These are phyloP conservation scores for Vitis hybrid DNA, from an alignment of 177 flowering plant species.

Conservation along the genomic window DNA sequence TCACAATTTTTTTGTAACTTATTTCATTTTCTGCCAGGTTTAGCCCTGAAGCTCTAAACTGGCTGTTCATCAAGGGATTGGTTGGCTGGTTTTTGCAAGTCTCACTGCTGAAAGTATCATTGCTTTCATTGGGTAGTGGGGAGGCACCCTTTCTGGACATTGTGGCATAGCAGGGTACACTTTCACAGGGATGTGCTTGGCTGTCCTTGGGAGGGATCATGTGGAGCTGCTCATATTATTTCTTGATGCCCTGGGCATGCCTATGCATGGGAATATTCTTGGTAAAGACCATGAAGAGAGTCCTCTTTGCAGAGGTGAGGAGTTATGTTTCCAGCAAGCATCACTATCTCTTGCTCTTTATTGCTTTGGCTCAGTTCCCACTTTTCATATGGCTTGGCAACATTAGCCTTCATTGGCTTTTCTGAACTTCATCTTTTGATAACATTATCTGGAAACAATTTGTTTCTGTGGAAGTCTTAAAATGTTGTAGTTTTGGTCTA, in stretches of 20 bases:
- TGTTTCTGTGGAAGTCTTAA: too few relatives aligned
- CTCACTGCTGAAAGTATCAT: background rate
- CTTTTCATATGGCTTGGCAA: slow-evolving; percentile 74
- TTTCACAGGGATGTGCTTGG: slow-evolving; percentile 60
- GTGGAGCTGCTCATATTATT: slow-evolving; percentile 53
- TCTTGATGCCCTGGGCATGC: slow-evolving; percentile 59
- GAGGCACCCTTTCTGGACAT: slow-evolving; percentile 72
- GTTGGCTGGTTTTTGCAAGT: too few relatives aligned
- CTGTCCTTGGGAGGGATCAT: slow-evolving; percentile 51
- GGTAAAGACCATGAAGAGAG: slow-evolving; percentile 86
- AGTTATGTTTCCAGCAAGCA: slow-evolving; percentile 75
- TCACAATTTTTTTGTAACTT: too few relatives aligned
- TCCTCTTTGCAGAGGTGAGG: slow-evolving; percentile 74
- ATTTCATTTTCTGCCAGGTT: slow-evolving; percentile 31
- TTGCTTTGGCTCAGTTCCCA: slow-evolving; percentile 73
- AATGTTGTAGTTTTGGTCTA: too few relatives aligned
- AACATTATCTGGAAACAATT: slow-evolving; percentile 5
- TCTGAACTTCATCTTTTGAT: slow-evolving; percentile 22
- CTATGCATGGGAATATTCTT: slow-evolving; percentile 77
- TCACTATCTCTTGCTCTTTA: slow-evolving; percentile 63
- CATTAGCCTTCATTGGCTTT: slow-evolving; percentile 56
- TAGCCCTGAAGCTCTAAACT: slow-evolving; percentile 57
- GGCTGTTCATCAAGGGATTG: slow-evolving; percentile 27
- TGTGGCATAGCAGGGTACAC: slow-evolving; percentile 74
- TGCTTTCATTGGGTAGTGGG: slow-evolving; percentile 58